phyloP scores from a whole-genome alignment of 805 yeast genomes.

The Wickerhamiella bombiphila region DNA sequence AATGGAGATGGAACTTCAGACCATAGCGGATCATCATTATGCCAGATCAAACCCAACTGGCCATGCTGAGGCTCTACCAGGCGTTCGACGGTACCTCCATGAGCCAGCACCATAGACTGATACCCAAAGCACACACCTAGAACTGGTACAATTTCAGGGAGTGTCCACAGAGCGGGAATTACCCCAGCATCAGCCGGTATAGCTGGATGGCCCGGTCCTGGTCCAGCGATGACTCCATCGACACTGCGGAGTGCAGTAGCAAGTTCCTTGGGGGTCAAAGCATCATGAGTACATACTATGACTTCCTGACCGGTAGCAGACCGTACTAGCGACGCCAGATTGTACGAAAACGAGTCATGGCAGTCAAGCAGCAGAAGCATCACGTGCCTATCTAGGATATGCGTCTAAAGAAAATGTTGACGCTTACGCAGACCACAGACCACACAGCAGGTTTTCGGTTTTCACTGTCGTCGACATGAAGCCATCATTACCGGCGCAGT shows the following conservation, averaged over 20 bases:
- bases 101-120: constrained; percentile 57
- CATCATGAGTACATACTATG: constrained; percentile 48
- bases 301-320: constrained; percentile 33
- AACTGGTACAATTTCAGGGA: constrained; percentile 39
- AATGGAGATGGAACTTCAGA: constrained; percentile 30
- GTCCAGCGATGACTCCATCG: constrained; percentile 77
- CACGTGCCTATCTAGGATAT: not conserved
- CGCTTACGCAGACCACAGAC: too few species aligned
- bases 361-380: constrained; percentile 67
- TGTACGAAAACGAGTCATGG: constrained; percentile 88
- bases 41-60: constrained; percentile 45
- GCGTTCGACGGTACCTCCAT: constrained; percentile 42
- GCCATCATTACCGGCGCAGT: constrained; percentile 26
- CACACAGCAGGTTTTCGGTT: too few species aligned
- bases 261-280: constrained; percentile 28
- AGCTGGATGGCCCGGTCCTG: constrained; percentile 92
- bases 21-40: constrained; percentile 28
- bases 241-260: constrained; percentile 33
- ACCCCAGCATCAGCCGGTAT: constrained; percentile 55
- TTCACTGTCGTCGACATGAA: constrained; percentile 21
- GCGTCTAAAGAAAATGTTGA: too few species aligned
- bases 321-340: constrained; percentile 50
- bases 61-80: constrained; percentile 67
- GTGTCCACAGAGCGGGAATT: constrained; percentile 40
- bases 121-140: constrained; percentile 90